phyloP scores from a whole-genome alignment of 2,329 filamentous ascomycete species.

The Ophidiomyces ophidiicola region DNA sequence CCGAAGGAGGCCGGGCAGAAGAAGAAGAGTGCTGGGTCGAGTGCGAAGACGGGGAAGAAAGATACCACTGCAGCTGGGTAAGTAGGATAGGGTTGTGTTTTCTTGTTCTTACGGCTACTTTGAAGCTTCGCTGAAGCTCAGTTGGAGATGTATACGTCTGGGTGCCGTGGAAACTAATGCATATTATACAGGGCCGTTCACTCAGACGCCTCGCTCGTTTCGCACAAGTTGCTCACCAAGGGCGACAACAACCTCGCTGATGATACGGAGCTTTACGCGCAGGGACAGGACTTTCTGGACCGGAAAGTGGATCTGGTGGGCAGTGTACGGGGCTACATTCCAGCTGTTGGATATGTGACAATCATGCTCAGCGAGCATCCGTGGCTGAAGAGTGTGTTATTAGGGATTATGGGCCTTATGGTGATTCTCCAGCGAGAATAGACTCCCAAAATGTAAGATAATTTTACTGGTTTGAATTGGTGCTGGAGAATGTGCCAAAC shows the following conservation, averaged over 20 bases:
- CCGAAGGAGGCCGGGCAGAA: constrained; percentile 26
- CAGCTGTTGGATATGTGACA: constrained; percentile 92
- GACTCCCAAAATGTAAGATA: not conserved
- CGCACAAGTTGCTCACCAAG: constrained; percentile 68
- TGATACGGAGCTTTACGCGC: constrained; percentile 82
- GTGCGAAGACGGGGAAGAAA: constrained; percentile 6
- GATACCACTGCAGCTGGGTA: constrained; percentile 13
- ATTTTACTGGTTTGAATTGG: not conserved
- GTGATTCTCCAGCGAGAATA: constrained; percentile 86
- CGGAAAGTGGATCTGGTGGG: constrained; percentile 78
- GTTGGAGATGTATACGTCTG: too few relatives aligned
- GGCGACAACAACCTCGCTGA: constrained; percentile 93
- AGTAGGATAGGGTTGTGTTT: constrained; percentile 5
- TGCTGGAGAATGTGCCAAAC: too few relatives aligned
- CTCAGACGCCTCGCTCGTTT: constrained; percentile 14
- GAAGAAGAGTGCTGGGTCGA: constrained; percentile 8
- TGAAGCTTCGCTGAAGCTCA: too few relatives aligned
- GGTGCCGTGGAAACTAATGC: too few relatives aligned
- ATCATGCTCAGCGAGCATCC: constrained; percentile 92
- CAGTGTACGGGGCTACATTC: constrained; percentile 81
- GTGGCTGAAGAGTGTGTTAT: constrained; percentile 90
- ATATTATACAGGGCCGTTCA: constrained; percentile 16
- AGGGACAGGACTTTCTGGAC: constrained; percentile 73
- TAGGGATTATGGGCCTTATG: constrained; percentile 88
- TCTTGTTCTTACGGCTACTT: constrained; percentile 3